Evolutionary conservation across 768 basidiomycete species (phyloP).

Genomic region (Lactifluus subvellereus): DNA sequence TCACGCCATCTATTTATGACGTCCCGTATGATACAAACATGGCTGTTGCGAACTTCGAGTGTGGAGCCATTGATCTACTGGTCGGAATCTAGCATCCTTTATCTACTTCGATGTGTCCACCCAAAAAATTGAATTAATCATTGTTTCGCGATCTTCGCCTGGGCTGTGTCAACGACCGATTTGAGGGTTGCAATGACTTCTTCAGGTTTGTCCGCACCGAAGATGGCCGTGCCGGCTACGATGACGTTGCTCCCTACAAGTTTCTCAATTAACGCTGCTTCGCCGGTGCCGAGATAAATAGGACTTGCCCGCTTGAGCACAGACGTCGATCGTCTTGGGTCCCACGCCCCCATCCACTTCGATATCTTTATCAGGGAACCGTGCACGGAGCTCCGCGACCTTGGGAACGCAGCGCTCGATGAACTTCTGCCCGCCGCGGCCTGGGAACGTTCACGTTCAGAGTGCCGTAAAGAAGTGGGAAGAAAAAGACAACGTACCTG

Average conservation of each 20-base stretch:
- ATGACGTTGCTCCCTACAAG: slow-evolving; percentile 89
- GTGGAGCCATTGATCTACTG: neutral
- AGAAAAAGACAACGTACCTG: slow-evolving; percentile 44
- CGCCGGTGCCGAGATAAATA: neutral
- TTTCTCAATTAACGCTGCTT: neutral
- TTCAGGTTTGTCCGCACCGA: slow-evolving; percentile 72
- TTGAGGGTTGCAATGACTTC: slow-evolving; percentile 71
- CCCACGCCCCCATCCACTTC: slow-evolving; percentile 99
- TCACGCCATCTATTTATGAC: slow-evolving; percentile 2
- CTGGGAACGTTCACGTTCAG: slow-evolving; percentile 32
- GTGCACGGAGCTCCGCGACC: slow-evolving; percentile 79
- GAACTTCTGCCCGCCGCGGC: slow-evolving; percentile 95
- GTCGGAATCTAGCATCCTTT: neutral
- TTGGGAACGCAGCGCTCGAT: slow-evolving; percentile 89
- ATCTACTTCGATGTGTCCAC: neutral
- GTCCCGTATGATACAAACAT: neutral
- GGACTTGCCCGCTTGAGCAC: slow-evolving; percentile 78
- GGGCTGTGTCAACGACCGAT: slow-evolving; percentile 60
- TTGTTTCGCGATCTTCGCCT: slow-evolving; percentile 37
- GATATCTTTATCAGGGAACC: slow-evolving; percentile 93
- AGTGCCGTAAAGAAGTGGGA: neutral
- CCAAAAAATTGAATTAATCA: neutral
- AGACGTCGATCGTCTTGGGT: slow-evolving; percentile 77
- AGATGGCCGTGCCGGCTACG: slow-evolving; percentile 95
- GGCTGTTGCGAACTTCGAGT: neutral